Evolutionary conservation across 768 basidiomycete genomes (phyloP).

Genomic region (Russula sp.): DNA sequence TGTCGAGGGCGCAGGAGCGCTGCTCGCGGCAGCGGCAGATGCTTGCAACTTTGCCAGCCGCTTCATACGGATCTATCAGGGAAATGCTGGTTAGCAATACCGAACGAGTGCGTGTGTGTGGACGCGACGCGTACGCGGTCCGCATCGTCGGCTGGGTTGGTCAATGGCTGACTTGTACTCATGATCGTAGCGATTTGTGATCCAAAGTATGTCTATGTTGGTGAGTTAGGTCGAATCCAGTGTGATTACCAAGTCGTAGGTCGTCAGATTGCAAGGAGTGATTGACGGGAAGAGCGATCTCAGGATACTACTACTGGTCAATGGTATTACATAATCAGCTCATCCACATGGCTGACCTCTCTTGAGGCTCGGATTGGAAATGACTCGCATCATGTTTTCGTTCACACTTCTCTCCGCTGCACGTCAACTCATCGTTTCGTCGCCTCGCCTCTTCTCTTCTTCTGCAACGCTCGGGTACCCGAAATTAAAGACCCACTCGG

Average conservation of each 20-base stretch:
- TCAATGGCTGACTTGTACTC: conserved; percentile 23
- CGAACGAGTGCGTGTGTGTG: neutral
- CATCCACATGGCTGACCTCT: neutral
- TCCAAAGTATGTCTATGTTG: neutral
- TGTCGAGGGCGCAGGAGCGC: conserved; percentile 33
- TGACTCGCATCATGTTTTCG: conserved; percentile 27
- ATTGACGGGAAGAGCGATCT: too few relatives aligned
- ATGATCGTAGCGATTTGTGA: conserved; percentile 17
- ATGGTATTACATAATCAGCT: conserved; percentile 8
- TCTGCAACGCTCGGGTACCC: conserved; percentile 52
- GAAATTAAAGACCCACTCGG: conserved; percentile 76
- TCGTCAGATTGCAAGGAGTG: neutral
- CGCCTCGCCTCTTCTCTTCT: conserved; percentile 48
- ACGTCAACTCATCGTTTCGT: conserved; percentile 19
- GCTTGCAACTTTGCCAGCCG: conserved; percentile 79
- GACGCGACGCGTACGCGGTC: conserved; percentile 51
- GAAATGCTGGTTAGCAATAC: neutral
- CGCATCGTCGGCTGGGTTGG: conserved; percentile 64
- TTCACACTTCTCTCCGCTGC: conserved; percentile 20
- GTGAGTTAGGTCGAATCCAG: neutral
- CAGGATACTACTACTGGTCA: too few relatives aligned
- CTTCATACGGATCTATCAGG: conserved; percentile 78
- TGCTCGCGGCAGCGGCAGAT: conserved; percentile 31
- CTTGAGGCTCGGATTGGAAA: too few relatives aligned
- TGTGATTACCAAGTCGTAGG: neutral